Conservation (phyloP, 371 early-diverging fungal species). For the Apophysomyces sp. region DNA sequence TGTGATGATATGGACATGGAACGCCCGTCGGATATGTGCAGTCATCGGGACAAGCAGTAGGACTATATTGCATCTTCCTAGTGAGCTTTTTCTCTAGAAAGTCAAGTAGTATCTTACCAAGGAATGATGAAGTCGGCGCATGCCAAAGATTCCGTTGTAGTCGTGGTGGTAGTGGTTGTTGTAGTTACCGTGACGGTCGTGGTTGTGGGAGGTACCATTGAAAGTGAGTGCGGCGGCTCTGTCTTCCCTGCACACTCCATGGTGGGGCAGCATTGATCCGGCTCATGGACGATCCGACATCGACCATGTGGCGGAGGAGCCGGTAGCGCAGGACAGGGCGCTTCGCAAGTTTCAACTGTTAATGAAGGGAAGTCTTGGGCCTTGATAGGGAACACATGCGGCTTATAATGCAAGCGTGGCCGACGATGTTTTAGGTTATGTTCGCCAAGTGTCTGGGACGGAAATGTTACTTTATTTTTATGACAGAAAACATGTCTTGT, state of each 20-base stretch:
- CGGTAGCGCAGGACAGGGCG: not conserved
- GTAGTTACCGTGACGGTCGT: not conserved
- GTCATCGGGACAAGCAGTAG: slow-evolving; percentile 20
- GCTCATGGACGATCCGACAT: not conserved
- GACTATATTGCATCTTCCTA: no score
- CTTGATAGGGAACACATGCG: not conserved
- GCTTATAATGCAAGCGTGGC: not conserved
- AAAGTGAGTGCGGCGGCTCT: slow-evolving; percentile 65
- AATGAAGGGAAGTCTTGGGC: not conserved
- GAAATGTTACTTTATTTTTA: no score
- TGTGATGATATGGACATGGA: slow-evolving; percentile 20
- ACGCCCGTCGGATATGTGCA: slow-evolving; percentile 21
- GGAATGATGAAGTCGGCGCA: slow-evolving; percentile 16
- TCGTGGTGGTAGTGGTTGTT: not conserved
- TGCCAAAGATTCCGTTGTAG: not conserved
- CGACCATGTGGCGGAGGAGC: not conserved
- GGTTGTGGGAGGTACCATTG: not conserved
- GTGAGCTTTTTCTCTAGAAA: no score
- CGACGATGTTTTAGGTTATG: not conserved
- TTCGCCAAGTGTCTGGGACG: not conserved
- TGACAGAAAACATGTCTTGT: no score
- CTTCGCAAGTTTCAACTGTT: not conserved
- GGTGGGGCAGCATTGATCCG: not conserved
- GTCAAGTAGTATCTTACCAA: slow-evolving; percentile 9
- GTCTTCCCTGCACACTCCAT: not conserved